Evolutionary conservation across 2,329 filamentous ascomycete genomes (phyloP).

Genomic region (Phoma sp.): DNA sequence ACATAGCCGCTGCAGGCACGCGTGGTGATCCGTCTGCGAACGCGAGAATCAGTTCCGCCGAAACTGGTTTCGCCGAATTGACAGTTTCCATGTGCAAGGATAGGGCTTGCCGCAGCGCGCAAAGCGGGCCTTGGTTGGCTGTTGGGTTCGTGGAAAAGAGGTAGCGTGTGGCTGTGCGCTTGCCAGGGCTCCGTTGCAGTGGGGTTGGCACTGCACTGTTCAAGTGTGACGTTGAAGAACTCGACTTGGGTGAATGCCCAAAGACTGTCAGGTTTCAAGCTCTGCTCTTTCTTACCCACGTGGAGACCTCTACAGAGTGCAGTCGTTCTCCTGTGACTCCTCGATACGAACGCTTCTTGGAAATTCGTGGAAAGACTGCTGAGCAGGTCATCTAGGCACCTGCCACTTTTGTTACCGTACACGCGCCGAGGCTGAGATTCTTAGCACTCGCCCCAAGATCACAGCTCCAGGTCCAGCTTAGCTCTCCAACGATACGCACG

Average conservation of each 20-base stretch:
- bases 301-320: conserved; percentile 1
- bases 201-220: conserved; percentile 15
- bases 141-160: neutral
- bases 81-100: conserved; percentile 18
- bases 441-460: conserved; percentile 22
- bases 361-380: neutral
- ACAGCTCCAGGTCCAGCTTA: neutral
- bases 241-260: conserved; percentile 17
- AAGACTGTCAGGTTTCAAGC: conserved; percentile 13
- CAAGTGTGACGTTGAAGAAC: conserved; percentile 15
- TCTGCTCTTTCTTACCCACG: conserved; percentile 12
- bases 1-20: conserved; percentile 41
- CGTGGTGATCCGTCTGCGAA: conserved; percentile 26
- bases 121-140: conserved; percentile 19
- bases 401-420: conserved; percentile 25
- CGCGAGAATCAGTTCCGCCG: conserved; percentile 19
- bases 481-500: conserved; percentile 15
- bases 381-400: conserved; percentile 4
- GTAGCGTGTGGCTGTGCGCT: conserved; percentile 23
- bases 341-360: conserved; percentile 7
- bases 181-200: conserved; percentile 2
- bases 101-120: conserved; percentile 16
- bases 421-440: conserved; percentile 32
- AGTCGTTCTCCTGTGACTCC: conserved; percentile 3
- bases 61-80: conserved; percentile 14